Base-by-base conservation (phyloP, 306 rosid species). In the Gynostemma pentaphyllum region DNA sequence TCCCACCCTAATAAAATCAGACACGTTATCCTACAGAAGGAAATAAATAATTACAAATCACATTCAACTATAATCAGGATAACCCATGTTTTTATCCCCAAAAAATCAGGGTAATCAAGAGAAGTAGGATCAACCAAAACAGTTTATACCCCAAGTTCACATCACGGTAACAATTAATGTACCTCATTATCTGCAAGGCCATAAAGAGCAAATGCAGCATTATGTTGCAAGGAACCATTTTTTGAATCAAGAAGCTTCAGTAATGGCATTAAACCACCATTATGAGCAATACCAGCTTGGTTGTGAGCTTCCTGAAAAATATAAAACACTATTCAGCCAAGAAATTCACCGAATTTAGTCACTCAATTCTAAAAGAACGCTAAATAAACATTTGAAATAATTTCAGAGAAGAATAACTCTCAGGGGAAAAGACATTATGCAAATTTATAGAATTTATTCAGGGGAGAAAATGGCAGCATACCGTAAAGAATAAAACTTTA, bases 131-230 rank as follows among this genome's bases (percentile, higher is more conserved):
- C 40, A 74, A 53, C 2, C 6, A 13, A 30, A 26, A 9, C 21
- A 63, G 59, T 34, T 27, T 55, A 12, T 57, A n/a, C 53, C 45
- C 69, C 34, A 56, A 66, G 26, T 50, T 67, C 50, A 68, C 37
- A 65, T 36, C 12, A 55, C 69, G 24, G 48, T 56, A 26, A 60
- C 30, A 61, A 44, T 56, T 30, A 68, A 1, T 74, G 65, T 66
- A 92, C 98, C 94, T 94, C 99, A 45, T 94, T 94, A 70, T 94
- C 99, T 28, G 99, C 95, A 70, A 94, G 95, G 51, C 99, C 99
- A 72, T 94, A 94, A 67, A 94, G 94, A 53, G 99, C 89, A 78
- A 94, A 94, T 62, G 99, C 99, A 26, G 97, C 95, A 84, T 94
- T 94, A 77, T 94, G 99, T 74, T 94, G 99, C 80, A 94, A 74